Evolutionary conservation across 768 basidiomycete genomes (phyloP).

Genomic region (Cubamyces sp.): DNA sequence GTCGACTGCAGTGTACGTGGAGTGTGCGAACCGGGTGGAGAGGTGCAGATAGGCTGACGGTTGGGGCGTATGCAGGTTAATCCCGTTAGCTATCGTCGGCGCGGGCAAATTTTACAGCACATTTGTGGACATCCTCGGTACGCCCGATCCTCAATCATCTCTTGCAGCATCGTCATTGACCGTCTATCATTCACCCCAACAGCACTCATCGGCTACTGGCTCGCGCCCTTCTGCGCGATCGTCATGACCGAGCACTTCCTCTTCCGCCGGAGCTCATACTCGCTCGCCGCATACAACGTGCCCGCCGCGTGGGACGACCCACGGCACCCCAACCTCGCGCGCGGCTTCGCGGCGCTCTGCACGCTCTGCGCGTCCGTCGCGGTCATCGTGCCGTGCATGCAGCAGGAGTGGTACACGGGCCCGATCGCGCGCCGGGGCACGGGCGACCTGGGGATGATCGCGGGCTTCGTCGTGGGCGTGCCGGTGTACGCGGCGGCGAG

Average conservation of each 20-base stretch:
- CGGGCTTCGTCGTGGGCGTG: constrained; percentile 28
- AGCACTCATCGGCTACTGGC: constrained; percentile 54
- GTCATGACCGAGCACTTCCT: constrained; percentile 49
- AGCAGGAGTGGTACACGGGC: constrained; percentile 54
- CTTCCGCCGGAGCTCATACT: constrained; percentile 42
- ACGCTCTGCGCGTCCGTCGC: constrained; percentile 44
- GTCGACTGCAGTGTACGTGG: constrained; percentile 48
- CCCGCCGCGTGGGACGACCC: constrained; percentile 42
- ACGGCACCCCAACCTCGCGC: constrained; percentile 41
- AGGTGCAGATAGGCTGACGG: background rate
- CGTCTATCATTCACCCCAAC: constrained; percentile 19
- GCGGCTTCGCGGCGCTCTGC: constrained; percentile 43
- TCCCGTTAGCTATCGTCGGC: constrained; percentile 52
- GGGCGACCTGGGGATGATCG: constrained; percentile 51
- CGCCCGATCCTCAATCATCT: constrained; percentile 1
- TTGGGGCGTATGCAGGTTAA: constrained; percentile 36
- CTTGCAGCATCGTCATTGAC: background rate
- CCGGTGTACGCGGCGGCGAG: constrained; percentile 26
- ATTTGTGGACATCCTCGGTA: constrained; percentile 48
- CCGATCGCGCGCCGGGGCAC: constrained; percentile 49
- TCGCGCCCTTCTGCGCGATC: constrained; percentile 42
- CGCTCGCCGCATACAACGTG: constrained; percentile 38
- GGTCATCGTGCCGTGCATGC: constrained; percentile 50
- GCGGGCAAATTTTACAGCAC: constrained; percentile 48
- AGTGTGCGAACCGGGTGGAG: too few species aligned